A percentile compares a stretch with the other conserved stretches of the same genome.
Evolutionary conservation across 345 rosid genomes (phyloP).

Genomic region (Lumnitzera racemosa): DNA sequence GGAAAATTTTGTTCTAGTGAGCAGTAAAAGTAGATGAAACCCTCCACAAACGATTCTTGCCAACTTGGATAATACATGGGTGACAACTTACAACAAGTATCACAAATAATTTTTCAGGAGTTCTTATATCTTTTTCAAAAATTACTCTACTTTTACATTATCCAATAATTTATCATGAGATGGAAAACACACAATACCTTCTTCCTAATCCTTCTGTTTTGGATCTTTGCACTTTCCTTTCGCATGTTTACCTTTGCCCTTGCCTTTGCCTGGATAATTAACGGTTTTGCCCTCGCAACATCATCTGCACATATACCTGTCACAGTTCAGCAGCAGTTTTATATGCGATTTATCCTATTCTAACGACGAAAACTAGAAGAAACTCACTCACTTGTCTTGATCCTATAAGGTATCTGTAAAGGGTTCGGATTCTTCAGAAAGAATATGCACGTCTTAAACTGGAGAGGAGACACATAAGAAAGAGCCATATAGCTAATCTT

Average conservation of each 20-base stretch:
- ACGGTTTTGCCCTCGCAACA: constrained; percentile 23
- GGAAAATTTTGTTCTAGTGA: no score
- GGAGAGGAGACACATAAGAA: not conserved
- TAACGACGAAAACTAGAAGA: not conserved
- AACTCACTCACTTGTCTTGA: not conserved
- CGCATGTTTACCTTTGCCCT: constrained; percentile 45
- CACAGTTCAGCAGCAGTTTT: not conserved
- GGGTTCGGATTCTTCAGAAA: constrained; percentile 1
- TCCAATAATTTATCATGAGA: not conserved
- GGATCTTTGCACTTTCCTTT: constrained; percentile 59
- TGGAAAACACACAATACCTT: constrained; percentile 37
- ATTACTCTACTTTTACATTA: not conserved
- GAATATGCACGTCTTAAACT: not conserved
- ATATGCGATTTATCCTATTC: not conserved
- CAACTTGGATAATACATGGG: no score
- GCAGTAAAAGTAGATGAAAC: no score
- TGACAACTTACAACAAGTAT: no score
- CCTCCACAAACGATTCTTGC: no score
- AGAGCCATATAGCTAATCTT: constrained; percentile 5
- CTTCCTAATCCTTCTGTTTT: constrained; percentile 53
- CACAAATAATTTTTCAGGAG: no score
- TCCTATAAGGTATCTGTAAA: not conserved
- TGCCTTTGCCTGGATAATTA: constrained; percentile 44
- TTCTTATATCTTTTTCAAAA: not conserved
- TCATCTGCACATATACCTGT: not conserved